Base-by-base conservation (phyloP, 768 basidiomycete genomes). In the Ramaria rubella region DNA sequence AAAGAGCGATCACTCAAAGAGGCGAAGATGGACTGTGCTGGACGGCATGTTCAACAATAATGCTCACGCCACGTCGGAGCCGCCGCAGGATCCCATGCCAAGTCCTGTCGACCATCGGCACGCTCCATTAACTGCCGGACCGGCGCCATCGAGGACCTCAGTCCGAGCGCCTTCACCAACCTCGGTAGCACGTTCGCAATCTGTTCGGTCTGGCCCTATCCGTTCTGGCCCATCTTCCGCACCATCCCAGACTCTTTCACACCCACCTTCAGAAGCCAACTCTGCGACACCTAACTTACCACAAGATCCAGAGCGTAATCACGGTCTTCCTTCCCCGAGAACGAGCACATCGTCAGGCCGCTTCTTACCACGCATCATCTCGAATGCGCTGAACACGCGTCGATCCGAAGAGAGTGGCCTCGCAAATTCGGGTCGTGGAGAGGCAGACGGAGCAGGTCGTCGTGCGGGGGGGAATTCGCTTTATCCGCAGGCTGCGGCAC, bases 21-120 rank as follows among this genome's bases (percentile, higher is more conserved):
- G 83, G 29, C 76, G 87, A 17, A 77, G 86, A 50, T 90, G 88
- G 88, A 89, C 88, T 19, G 75, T 83, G n/a, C 66, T 86, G 4
- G 77, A 81, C 55, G 77, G 73, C 12, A 71, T 77, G 19, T 72
- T 80, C 55, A 60, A 65, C 33, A 63, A 60, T 11, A 30, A 34
- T 33, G 29, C 24, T 48, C 23, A 17, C 4, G 5, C 46, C 24
- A 19, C 29, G 4, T 15, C 46, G 17, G 46, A 48, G 5, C 27
- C 46, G 7, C 46, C 17, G 3, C 23, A 14, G 11, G 46, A 26
- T 15, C 1, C 46, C 3, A 30, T 30, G 17, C 12, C 46, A 19
- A 11, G 27, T 30, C 7, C 45, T 15, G 4, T 24, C 45, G 5
- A 19, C 9, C 26, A 48, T 48, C 17, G 46, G 14, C 17, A 11